Base-by-base conservation (phyloP, 2,329 filamentous ascomycete genomes). In the Elsinoe necatrix region DNA sequence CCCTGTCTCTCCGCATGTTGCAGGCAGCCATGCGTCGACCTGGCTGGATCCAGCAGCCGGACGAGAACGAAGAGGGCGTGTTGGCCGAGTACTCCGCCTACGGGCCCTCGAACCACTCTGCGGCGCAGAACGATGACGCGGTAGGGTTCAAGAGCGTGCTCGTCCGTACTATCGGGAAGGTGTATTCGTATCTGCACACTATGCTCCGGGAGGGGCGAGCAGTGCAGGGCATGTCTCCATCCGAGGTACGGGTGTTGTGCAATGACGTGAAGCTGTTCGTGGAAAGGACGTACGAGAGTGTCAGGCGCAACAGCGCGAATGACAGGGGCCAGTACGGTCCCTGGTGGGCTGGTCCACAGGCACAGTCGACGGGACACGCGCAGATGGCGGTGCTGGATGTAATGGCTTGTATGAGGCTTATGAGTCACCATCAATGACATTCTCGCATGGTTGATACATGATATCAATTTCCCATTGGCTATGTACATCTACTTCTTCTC, bases 261-360 rank as follows among this genome's bases (percentile, higher is more conserved):
- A 47, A 59, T 47, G 56, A 58, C 29, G 31, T 60, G 47, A 39
- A 50, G 16, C 18, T 41, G 18, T 66, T 66, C 31, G 56, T 66
- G 21, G 60, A 62, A 31, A 61, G 61, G 43, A 65, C 65, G 25
- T 64, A 62, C 35, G 56, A 60, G 16, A 63, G 59, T 20, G 60
- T 63, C 51, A 55, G 59, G 35, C 25, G 59, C 41, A 34, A 57
- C 20, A 65, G 65, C 41, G 65, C 64, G 11, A 65, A 67, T 37
- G 63, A 64, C 1, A 64, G 59, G 18, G 61, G 61, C 4, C 63
- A 65, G 57, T 67, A 67, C 59, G 65, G 65, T 9, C 65, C 65
- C 11, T 67, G 65, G 65, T 67, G 65, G 65, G 57, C 59, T 34
- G 65, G 65, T 1, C 65, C 65, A 11, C 63, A 63, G 35, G 65